Base-by-base conservation (phyloP, 2,329 filamentous ascomycete species). In the Microsporum canis region DNA sequence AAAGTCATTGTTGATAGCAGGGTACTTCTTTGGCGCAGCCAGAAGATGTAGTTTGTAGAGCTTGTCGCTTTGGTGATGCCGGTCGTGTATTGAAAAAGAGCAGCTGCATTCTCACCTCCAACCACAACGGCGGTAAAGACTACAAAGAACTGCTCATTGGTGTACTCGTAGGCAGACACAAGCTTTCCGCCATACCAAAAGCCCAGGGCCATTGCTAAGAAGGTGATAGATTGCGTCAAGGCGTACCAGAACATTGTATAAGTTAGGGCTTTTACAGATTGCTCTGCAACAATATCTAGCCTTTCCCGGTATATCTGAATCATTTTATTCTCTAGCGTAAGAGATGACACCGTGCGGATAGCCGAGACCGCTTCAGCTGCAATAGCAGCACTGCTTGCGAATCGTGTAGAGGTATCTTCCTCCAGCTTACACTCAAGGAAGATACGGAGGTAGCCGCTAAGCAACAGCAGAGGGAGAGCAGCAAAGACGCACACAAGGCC, bases 101-200 rank as follows among this genome's bases (percentile, higher is more conserved):
- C 84, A 7, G 86, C 85, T 78, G 86, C 88, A 4, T 87, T 78
- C 70, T 88, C 85, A 0, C 88, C 87, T 61, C 84, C 86, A 43
- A 90, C 84, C 1, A 91, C 79, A 66, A 91, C 81, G 3, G 87
- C 80, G 3, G 87, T 79, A 3, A 90, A 78, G 5, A 91, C 85
- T 66, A 89, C 87, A 71, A 91, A 85, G 75, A 90, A 91, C 58
- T 83, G 74, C n/a, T 87, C 81, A 38, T 84, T 82, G 49, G 81
- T 82, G 65, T 87, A 87, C 61, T 82, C 75, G 3, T 87, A 86
- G 45, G 80, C 78, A 59, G 85, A 80, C 62, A 91, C 88, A 64
- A 84, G 83, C 66, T 83, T 86, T 0, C 87, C 81, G 2, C 88
- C 88, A 87, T 88, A 91, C 86, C 87, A 91, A 72, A 89, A 91